These are phyloP conservation scores for Eucalyptus marginata DNA, from an alignment of 345 rosid species.

Conservation along the genomic window DNA sequence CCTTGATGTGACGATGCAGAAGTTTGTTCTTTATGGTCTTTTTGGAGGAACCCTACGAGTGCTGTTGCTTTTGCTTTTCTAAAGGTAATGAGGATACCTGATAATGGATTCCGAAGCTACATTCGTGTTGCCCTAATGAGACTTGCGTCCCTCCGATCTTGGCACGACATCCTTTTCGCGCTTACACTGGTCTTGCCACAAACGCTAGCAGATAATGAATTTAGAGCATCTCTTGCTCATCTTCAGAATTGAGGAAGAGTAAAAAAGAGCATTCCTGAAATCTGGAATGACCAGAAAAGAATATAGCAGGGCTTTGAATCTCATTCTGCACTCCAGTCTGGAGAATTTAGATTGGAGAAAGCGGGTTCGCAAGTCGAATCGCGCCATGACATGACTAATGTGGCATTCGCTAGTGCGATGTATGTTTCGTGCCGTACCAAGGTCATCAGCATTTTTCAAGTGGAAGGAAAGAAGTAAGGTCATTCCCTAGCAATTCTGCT, in stretches of 20 bases:
- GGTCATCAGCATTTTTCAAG: background rate
- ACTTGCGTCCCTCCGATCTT: background rate
- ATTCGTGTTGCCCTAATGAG: background rate
- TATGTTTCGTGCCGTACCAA: background rate
- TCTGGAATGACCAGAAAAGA: background rate
- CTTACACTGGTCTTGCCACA: background rate
- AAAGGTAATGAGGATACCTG: background rate
- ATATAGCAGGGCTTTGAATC: background rate
- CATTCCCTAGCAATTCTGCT: background rate
- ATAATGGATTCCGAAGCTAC: background rate
- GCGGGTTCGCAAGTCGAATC: background rate
- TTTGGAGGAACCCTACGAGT: background rate
- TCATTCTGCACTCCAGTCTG: background rate
- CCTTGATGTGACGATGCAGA: background rate
- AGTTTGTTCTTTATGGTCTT: background rate
- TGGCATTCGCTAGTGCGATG: background rate
- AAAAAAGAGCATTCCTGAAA: background rate
- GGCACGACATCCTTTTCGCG: background rate
- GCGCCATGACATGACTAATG: background rate
- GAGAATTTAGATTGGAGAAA: background rate
- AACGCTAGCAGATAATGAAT: background rate
- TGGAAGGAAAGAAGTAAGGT: background rate
- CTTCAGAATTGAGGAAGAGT: background rate
- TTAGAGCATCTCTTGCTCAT: background rate
- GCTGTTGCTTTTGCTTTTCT: background rate